phyloP scores from a whole-genome alignment of 75 land plant species.

The Cunninghamia lanceolata region DNA sequence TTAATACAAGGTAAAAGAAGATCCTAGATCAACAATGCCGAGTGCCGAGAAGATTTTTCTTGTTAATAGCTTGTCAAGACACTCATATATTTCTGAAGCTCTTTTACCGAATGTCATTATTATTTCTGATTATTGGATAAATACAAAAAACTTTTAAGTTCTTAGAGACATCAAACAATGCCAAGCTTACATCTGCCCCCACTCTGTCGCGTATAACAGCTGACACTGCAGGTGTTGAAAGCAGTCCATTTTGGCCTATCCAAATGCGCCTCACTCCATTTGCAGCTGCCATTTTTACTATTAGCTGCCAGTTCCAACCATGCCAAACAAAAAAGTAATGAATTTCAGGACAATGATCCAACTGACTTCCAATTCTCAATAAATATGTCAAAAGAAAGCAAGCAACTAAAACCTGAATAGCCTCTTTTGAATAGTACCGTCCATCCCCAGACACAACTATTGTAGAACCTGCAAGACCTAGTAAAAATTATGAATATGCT shows the following conservation, averaged over 20 bases:
- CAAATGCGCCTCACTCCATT: constrained; percentile 97
- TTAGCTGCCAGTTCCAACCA: constrained; percentile 57
- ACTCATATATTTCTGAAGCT: not conserved
- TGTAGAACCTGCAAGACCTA: constrained; percentile 55
- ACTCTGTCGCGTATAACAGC: constrained; percentile 87
- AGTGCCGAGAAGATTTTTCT: not conserved
- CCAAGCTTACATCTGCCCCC: constrained; percentile 66
- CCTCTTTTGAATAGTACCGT: constrained; percentile 91
- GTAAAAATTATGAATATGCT: not conserved
- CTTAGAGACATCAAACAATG: not conserved
- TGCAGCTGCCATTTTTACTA: constrained; percentile 93
- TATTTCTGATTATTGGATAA: not conserved
- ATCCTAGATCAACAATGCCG: not conserved
- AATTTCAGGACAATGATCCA: not conserved
- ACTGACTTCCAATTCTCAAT: constrained; percentile 3
- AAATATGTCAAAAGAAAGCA: not conserved
- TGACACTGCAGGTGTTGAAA: constrained; percentile 99
- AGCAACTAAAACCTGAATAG: constrained; percentile 72
- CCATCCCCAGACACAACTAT: constrained; percentile 99
- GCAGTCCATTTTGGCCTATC: constrained; percentile 93
- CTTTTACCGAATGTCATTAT: not conserved
- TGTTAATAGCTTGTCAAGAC: not conserved
- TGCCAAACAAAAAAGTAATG: not conserved
- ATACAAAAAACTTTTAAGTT: not conserved
- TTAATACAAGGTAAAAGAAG: not conserved